Evolutionary conservation across 768 basidiomycete genomes (phyloP).

Genomic region (Lactarius hatsudake): DNA sequence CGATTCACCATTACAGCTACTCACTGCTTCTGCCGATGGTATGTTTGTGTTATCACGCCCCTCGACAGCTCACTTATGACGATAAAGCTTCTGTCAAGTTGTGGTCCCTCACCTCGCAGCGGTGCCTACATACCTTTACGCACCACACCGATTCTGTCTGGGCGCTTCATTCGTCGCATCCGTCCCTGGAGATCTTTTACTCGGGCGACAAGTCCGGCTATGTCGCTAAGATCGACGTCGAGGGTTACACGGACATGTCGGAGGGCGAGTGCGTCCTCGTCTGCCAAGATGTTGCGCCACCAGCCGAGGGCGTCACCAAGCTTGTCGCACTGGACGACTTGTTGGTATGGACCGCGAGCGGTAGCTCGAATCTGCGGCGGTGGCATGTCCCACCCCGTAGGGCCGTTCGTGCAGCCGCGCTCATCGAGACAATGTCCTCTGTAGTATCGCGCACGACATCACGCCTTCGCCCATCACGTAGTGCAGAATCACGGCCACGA

Average conservation of each 20-base stretch:
- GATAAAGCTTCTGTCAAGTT: conserved; percentile 74
- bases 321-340: conserved; percentile 81
- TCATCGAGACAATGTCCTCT: conserved; percentile 20
- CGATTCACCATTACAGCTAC: conserved; percentile 44
- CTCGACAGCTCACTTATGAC: conserved; percentile 21
- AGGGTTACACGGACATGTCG: conserved; percentile 71
- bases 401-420: conserved; percentile 34
- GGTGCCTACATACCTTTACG: conserved; percentile 93
- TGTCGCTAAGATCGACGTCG: conserved; percentile 89
- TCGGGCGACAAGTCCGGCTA: conserved; percentile 92
- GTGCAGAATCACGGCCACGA: conserved; percentile 23
- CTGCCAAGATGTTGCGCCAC: conserved; percentile 51
- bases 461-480: conserved; percentile 19
- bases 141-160: conserved; percentile 95
- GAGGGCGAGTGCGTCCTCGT: conserved; percentile 89
- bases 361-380: conserved; percentile 73
- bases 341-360: conserved; percentile 87
- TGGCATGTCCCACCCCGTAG: conserved; percentile 70
- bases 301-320: conserved; percentile 72
- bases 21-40: conserved; percentile 82
- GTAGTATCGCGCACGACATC: neutral
- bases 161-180: conserved; percentile 87
- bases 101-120: conserved; percentile 88
- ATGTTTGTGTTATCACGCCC: conserved; percentile 18
- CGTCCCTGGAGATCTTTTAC: conserved; percentile 85